These are phyloP conservation scores for Schwanniomyces vanrijiae DNA, from an alignment of 805 yeast species.

Conservation along the genomic window DNA sequence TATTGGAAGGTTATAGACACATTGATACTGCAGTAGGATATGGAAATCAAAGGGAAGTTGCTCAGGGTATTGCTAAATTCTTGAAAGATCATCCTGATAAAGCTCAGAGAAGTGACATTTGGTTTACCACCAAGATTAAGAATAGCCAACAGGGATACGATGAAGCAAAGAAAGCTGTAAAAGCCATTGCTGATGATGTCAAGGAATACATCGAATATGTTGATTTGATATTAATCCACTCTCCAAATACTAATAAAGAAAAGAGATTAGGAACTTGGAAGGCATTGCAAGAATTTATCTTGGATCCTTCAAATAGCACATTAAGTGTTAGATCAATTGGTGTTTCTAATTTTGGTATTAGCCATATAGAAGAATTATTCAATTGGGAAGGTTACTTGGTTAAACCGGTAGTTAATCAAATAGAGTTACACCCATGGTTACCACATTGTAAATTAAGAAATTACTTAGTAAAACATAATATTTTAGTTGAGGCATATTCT, in stretches of 20 bases:
- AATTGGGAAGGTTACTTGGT: constrained; percentile 49
- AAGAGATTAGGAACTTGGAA: constrained; percentile 62
- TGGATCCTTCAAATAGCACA: constrained; percentile 33
- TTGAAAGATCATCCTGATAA: constrained; percentile 40
- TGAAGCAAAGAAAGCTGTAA: constrained; percentile 28
- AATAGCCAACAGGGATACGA: constrained; percentile 36
- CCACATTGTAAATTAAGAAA: constrained; percentile 64
- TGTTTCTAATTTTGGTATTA: constrained; percentile 69
- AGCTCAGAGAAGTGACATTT: constrained; percentile 30
- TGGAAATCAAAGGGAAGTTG: constrained; percentile 61
- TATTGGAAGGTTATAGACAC: constrained; percentile 69
- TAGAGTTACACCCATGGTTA: constrained; percentile 84
- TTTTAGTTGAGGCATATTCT: constrained; percentile 73
- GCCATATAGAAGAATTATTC: constrained; percentile 60
- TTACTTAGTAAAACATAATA: constrained; percentile 53
- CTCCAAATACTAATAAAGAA: constrained; percentile 45
- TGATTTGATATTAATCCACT: constrained; percentile 47
- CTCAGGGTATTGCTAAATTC: constrained; percentile 57
- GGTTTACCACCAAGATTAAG: constrained; percentile 37
- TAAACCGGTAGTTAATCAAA: constrained; percentile 69
- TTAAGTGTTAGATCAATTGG: constrained; percentile 69
- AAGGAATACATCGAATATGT: constrained; percentile 34
- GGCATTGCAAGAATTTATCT: constrained; percentile 72
- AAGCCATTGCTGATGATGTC: constrained; percentile 29
- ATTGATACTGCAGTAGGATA: constrained; percentile 73